Percentiles rank a stretch among this genome's conserved stretches.
These are phyloP conservation scores for Thermomucor indicae-seudaticae DNA, from an alignment of 371 early-diverging fungal species.

Conservation along the genomic window DNA sequence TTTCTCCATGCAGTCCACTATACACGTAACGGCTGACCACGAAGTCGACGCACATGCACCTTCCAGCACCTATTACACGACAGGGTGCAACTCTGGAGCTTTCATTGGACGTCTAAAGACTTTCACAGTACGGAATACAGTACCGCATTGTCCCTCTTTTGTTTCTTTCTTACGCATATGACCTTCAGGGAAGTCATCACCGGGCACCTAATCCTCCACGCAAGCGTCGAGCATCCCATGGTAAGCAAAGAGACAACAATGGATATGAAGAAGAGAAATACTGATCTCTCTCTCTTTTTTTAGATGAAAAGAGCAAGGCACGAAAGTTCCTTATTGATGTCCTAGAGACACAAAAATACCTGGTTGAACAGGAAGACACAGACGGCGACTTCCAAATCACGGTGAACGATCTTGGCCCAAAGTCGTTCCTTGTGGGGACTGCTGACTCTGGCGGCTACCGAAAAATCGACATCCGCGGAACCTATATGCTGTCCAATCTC, in stretches of 20 bases:
- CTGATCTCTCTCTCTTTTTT: background rate
- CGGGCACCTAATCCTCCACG: slow-evolving; percentile 9
- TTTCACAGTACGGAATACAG: slow-evolving; percentile 10
- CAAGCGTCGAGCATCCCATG: slow-evolving; percentile 38
- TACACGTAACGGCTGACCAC: slow-evolving; percentile 16
- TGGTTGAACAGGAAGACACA: slow-evolving; percentile 89
- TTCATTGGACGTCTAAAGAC: slow-evolving; percentile 18
- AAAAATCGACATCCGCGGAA: slow-evolving; percentile 87
- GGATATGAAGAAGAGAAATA: background rate
- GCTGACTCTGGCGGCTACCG: slow-evolving; percentile 77
- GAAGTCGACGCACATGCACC: slow-evolving; percentile 29
- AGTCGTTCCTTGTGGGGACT: slow-evolving; percentile 77
- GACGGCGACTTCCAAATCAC: slow-evolving; percentile 92
- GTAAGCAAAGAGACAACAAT: slow-evolving; percentile 9
- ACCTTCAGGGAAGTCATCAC: background rate
- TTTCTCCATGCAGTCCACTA: slow-evolving; percentile 21
- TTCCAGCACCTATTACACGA: slow-evolving; percentile 26
- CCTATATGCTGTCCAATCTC: slow-evolving; percentile 88
- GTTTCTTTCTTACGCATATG: background rate
- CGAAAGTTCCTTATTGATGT: slow-evolving; percentile 80
- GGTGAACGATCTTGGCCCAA: slow-evolving; percentile 85
- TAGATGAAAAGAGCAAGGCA: slow-evolving; percentile 66
- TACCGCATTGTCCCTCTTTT: background rate
- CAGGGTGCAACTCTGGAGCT: slow-evolving; percentile 23
- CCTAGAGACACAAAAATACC: slow-evolving; percentile 62